Percentiles rank a stretch among this genome's conserved stretches.
These are phyloP conservation scores for Daldinia eschscholtzii DNA, from an alignment of 2,329 filamentous ascomycete genomes.

Conservation along the genomic window DNA sequence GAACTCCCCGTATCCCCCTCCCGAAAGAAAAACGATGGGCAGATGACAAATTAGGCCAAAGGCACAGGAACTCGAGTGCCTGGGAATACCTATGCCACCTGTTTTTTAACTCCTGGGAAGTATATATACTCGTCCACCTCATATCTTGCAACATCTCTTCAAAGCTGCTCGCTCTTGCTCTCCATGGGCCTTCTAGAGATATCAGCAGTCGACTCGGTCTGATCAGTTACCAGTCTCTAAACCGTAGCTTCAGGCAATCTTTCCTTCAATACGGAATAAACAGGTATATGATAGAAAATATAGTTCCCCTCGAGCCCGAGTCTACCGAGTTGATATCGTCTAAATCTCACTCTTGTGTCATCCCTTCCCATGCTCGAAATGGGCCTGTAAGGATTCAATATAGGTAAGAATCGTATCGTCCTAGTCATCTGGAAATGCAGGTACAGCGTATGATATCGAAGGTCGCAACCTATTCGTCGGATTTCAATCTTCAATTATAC, in stretches of 20 bases:
- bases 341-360: slow-evolving; percentile 2
- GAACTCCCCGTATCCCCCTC: slow-evolving; percentile 27
- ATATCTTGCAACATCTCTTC: slow-evolving; percentile 8
- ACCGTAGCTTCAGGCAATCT: not conserved
- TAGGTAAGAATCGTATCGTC: not conserved
- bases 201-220: slow-evolving; percentile 1
- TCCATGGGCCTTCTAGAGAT: not conserved
- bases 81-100: slow-evolving; percentile 12
- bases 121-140: slow-evolving; percentile 24
- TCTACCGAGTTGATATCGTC: slow-evolving; percentile 3
- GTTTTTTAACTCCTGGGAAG: slow-evolving; percentile 8
- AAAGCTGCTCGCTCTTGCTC: too few relatives aligned
- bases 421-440: not conserved
- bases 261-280: slow-evolving; percentile 2
- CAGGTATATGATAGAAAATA: slow-evolving; percentile 11
- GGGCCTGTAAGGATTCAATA: not conserved
- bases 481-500: slow-evolving; percentile 9
- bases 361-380: not conserved
- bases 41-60: slow-evolving; percentile 9
- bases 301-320: not conserved
- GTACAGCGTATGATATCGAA: slow-evolving; percentile 7
- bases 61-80: not conserved
- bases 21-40: slow-evolving; percentile 14
- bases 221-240: slow-evolving; percentile 3
- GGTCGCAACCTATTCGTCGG: slow-evolving; percentile 5